Conservation (phyloP, 2,329 filamentous ascomycete species). For the Colletotrichum lini region DNA sequence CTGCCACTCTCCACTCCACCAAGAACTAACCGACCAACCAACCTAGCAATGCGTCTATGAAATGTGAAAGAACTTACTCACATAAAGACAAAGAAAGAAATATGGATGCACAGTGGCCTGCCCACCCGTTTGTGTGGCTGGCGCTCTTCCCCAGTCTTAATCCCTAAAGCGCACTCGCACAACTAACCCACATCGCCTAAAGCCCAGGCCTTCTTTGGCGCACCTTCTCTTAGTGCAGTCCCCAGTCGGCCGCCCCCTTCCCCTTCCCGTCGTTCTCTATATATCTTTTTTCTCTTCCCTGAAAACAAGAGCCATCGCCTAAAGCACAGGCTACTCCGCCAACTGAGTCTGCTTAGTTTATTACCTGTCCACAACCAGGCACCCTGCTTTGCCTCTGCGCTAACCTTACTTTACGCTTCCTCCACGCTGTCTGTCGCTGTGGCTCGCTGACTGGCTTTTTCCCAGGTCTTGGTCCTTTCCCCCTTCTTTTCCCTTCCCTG, state of each 20-base stretch:
- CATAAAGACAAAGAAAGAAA: constrained; percentile 24
- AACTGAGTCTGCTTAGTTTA: constrained; percentile 14
- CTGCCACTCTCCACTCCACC: neutral
- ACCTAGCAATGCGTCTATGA: neutral
- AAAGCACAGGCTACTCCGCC: neutral
- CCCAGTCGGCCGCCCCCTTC: constrained; percentile 14
- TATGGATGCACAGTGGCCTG: constrained; percentile 23
- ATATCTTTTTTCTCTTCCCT: constrained; percentile 2
- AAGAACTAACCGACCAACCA: neutral
- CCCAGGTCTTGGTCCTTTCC: constrained; percentile 14
- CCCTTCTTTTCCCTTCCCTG: neutral
- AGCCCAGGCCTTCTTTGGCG: constrained; percentile 38
- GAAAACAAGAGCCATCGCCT: neutral
- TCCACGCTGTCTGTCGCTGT: neutral
- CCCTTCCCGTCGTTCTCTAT: constrained; percentile 15
- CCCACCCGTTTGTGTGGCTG: constrained; percentile 9
- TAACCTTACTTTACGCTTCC: constrained; percentile 26
- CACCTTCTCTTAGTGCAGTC: constrained; percentile 13
- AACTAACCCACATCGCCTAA: constrained; percentile 25
- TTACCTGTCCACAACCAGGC: constrained; percentile 13
- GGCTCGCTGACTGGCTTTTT: constrained; percentile 5
- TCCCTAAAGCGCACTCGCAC: constrained; percentile 4
- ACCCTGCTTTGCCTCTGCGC: constrained; percentile 14
- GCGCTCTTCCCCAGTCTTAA: constrained; percentile 21
- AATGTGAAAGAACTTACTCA: constrained; percentile 11